phyloP scores from a whole-genome alignment of 148 eudicot genomes.

The Limonium bicolor region DNA sequence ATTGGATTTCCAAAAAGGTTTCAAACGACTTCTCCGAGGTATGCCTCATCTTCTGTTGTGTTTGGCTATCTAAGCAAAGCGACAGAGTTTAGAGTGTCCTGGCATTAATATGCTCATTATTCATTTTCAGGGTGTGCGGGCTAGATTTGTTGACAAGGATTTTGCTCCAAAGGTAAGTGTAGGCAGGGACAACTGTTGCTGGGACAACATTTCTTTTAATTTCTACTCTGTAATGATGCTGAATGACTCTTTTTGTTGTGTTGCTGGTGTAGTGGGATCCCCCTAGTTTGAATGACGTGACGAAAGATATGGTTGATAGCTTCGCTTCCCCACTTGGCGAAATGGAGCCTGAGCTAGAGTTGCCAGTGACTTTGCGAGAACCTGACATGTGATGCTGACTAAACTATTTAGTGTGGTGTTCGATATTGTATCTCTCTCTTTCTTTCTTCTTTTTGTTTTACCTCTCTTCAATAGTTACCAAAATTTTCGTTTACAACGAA shows the following conservation, averaged over 20 bases:
- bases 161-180: conserved; percentile 73
- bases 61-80: background rate
- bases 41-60: conserved; percentile 2
- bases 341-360: conserved; percentile 52
- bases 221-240: background rate
- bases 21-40: conserved; percentile 91
- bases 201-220: background rate
- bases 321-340: conserved; percentile 48
- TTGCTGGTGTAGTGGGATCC: conserved; percentile 69
- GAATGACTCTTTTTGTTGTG: background rate
- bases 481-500: no score
- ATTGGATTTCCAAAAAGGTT: conserved; percentile 49
- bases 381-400: conserved; percentile 62
- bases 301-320: conserved; percentile 69
- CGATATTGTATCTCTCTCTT: no score
- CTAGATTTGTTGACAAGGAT: conserved; percentile 85
- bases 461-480: no score
- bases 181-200: background rate
- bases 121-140: conserved; percentile 62
- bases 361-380: conserved; percentile 70
- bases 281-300: conserved; percentile 53
- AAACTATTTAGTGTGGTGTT: no score
- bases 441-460: no score
- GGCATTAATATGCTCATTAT: background rate
- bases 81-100: background rate